These are phyloP conservation scores for Parathielavia hyrcaniae DNA, from an alignment of 495 filamentous ascomycete genomes.

Conservation along the genomic window DNA sequence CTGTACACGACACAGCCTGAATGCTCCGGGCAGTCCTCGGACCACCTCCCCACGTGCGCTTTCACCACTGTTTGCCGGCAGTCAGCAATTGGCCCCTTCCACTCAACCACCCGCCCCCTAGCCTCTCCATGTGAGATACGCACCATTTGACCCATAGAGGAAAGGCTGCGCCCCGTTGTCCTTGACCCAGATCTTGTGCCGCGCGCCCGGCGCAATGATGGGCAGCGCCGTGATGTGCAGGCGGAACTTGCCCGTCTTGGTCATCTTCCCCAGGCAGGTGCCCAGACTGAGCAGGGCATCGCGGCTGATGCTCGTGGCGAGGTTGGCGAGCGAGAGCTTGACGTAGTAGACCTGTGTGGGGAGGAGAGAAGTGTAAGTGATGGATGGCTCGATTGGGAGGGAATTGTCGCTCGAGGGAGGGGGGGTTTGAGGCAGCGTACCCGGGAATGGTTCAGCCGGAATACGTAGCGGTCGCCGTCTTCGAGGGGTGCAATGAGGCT, in stretches of 20 bases:
- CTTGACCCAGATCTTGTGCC: conserved; percentile 94
- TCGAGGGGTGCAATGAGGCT: conserved; percentile 70
- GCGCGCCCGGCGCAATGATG: conserved; percentile 77
- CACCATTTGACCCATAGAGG: conserved; percentile 57
- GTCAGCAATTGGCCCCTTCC: not conserved
- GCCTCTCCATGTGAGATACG: not conserved
- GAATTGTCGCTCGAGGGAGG: not conserved
- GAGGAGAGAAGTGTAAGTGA: not conserved
- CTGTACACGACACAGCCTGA: conserved; percentile 67
- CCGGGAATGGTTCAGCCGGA: conserved; percentile 63
- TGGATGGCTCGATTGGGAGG: not conserved
- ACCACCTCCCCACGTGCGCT: conserved; percentile 84
- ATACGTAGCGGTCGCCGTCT: conserved; percentile 70
- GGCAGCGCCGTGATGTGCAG: conserved; percentile 79
- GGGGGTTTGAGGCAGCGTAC: conserved; percentile 2
- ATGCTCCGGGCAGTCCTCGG: conserved; percentile 78
- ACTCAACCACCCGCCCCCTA: no score
- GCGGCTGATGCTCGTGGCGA: conserved; percentile 77
- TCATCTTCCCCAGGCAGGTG: conserved; percentile 79
- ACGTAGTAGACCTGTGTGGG: conserved; percentile 79
- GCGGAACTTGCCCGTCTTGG: conserved; percentile 85
- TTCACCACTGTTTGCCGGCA: conserved; percentile 54
- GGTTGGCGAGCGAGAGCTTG: conserved; percentile 75
- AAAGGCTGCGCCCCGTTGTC: conserved; percentile 93
- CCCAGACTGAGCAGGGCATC: conserved; percentile 76